Evolutionary conservation across 176 grass and related monocot genomes (phyloP).

Genomic region (Carex littledalei): DNA sequence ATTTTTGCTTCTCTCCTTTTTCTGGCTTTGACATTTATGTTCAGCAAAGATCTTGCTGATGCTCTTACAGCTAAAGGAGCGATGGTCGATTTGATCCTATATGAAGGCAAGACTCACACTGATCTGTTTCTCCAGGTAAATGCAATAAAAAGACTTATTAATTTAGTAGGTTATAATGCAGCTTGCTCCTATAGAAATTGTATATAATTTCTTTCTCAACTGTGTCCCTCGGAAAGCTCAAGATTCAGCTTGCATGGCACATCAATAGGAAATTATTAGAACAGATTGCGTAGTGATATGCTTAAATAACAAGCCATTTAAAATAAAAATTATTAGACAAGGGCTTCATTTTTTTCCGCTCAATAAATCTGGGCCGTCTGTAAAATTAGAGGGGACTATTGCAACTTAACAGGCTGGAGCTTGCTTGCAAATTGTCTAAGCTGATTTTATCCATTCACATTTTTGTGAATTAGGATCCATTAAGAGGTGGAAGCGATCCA

Average conservation of each 20-base stretch:
- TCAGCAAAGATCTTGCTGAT: slow-evolving; percentile 60
- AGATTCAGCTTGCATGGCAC: background rate
- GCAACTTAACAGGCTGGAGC: background rate
- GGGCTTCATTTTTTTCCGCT: background rate
- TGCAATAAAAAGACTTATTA: background rate
- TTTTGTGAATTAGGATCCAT: slow-evolving; percentile 62
- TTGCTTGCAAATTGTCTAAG: background rate
- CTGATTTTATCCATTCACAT: background rate
- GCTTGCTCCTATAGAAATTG: background rate
- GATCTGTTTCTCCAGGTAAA: slow-evolving; percentile 97
- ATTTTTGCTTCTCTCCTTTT: background rate
- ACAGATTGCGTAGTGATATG: background rate
- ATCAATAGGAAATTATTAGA: background rate
- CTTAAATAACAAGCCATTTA: background rate
- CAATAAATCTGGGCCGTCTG: background rate
- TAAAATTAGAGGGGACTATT: background rate
- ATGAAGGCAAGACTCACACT: slow-evolving; percentile 85
- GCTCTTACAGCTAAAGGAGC: slow-evolving; percentile 53
- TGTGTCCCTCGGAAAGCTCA: background rate
- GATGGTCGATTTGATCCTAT: slow-evolving; percentile 55
- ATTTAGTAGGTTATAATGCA: background rate
- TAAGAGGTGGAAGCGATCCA: slow-evolving; percentile 80
- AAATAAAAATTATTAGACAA: background rate
- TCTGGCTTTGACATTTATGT: slow-evolving; percentile 27
- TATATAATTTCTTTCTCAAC: background rate